Conservation (phyloP, 176 grass and related monocot genomes). For the Carex parvula region DNA sequence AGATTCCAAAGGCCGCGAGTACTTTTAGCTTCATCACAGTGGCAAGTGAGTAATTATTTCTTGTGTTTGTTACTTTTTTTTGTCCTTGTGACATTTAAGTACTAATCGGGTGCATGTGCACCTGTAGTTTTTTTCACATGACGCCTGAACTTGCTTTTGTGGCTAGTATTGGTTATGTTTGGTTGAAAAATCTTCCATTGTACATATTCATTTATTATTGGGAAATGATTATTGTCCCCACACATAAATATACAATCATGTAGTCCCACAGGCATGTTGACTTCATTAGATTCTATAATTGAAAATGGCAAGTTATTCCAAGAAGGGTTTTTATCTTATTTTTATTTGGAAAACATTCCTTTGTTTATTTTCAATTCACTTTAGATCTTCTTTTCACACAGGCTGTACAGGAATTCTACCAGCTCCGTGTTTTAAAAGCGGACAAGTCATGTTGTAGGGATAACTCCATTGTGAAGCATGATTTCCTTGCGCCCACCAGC, state of each 20-base stretch:
- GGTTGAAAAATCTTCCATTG: neutral
- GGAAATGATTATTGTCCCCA: neutral
- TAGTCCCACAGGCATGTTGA: neutral
- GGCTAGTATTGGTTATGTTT: neutral
- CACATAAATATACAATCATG: neutral
- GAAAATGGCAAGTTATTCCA: neutral
- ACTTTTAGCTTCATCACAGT: conserved; percentile 70
- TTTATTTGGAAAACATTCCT: neutral
- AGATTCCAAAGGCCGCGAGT: conserved; percentile 72
- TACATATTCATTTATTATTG: conserved; percentile 18
- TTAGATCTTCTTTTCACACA: conserved; percentile 17
- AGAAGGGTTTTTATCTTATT: neutral
- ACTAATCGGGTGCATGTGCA: neutral
- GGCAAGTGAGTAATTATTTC: conserved; percentile 47
- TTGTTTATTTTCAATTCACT: neutral
- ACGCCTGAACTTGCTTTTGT: neutral
- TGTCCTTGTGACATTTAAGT: neutral
- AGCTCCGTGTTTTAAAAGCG: conserved; percentile 47
- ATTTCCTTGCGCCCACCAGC: conserved; percentile 25
- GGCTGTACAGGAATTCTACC: conserved; percentile 80
- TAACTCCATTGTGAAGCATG: conserved; percentile 39
- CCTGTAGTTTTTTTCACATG: neutral
- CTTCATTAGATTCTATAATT: neutral
- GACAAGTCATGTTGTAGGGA: conserved; percentile 9
- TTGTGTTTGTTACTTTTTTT: neutral